Base-by-base conservation (phyloP, 441 rosid genomes). In the Adansonia rubrostipa region DNA sequence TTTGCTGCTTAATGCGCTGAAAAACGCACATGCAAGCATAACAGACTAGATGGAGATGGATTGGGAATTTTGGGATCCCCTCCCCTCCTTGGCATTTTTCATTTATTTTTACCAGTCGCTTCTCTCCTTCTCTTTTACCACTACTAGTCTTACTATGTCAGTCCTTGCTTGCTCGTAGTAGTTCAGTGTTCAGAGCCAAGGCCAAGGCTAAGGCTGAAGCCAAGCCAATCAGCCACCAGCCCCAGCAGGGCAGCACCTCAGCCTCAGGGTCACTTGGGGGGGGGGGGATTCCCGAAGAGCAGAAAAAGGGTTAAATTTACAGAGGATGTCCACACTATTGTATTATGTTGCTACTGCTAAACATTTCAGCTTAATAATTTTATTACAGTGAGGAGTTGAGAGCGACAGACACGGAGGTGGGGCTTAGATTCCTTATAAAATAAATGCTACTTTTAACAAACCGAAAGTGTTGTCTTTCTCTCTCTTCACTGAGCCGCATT, bases 401-500 rank as follows among this genome's bases (percentile, higher is more conserved):
- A 20, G 83, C 48, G 66, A 48, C 47, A 67, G 45, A 66, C 71
- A 40, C 70, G 75, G 22, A 6, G 22, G 81, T 64, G 83, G 79
- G 76, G 9, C 44, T 78, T 68, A 48, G 81, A 81, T 81, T 78
- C 81, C 71, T 64, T 13, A 47, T n/a, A 62, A 63, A 70, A 75
- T 57, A 71, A 71, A 64, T 60, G 19, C 77, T 33, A 70, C 74
- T 70, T 48, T 51, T 14, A 51, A 24, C 19, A 51, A 70, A 3
- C 9, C 17, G 40, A 82, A 65, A 40, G 70, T 67, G 57, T 62
- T 14, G 5, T 62, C 36, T 36, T 66, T 66, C 70, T 69, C 48
- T 71, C 40, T 61, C 24, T 33, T 74, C 80, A 74, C 56, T 71
- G 48, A 75, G 75, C 64, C 40, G 60, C 87, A 61, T 82, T 82